A percentile compares a stretch with the other conserved stretches of the same genome.
These are phyloP conservation scores for Astrephomene gubernaculifera DNA, from an alignment of 139 green algal genomes.

Conservation along the genomic window DNA sequence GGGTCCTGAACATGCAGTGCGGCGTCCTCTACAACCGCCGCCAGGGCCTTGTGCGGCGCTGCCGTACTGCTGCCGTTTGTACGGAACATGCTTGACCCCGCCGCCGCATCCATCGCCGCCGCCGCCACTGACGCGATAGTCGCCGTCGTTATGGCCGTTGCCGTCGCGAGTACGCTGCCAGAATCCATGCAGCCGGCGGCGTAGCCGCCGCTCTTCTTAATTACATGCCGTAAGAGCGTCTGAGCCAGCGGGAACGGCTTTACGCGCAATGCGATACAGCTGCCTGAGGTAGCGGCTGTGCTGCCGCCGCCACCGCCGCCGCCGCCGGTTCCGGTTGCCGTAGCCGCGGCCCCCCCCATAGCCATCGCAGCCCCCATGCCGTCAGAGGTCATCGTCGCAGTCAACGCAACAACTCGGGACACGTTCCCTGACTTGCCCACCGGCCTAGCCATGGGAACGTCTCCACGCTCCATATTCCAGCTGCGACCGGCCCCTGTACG, in stretches of 20 bases:
- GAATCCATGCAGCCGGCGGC: too few species aligned
- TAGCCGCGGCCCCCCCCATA: neutral
- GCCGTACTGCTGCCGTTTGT: too few species aligned
- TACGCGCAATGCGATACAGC: neutral
- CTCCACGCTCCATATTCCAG: too few species aligned
- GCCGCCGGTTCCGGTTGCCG: neutral
- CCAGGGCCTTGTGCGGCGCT: neutral
- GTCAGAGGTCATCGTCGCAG: too few species aligned
- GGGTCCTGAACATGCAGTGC: slow-evolving; percentile 6
- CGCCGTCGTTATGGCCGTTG: neutral
- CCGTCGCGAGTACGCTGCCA: neutral
- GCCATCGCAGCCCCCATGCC: too few species aligned
- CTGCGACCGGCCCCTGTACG: too few species aligned
- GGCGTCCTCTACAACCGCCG: neutral
- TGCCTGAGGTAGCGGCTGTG: neutral
- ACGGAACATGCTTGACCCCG: too few species aligned
- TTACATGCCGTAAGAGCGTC: neutral
- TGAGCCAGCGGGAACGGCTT: slow-evolving; percentile 20
- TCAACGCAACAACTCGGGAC: too few species aligned
- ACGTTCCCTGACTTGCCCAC: too few species aligned
- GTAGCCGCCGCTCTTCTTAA: neutral
- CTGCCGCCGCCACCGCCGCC: neutral
- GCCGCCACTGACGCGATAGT: neutral
- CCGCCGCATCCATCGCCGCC: neutral
- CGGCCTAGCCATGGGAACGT: too few species aligned